Base-by-base conservation (phyloP, 371 early-diverging fungal species). In the Rhizopus arrhizus region DNA sequence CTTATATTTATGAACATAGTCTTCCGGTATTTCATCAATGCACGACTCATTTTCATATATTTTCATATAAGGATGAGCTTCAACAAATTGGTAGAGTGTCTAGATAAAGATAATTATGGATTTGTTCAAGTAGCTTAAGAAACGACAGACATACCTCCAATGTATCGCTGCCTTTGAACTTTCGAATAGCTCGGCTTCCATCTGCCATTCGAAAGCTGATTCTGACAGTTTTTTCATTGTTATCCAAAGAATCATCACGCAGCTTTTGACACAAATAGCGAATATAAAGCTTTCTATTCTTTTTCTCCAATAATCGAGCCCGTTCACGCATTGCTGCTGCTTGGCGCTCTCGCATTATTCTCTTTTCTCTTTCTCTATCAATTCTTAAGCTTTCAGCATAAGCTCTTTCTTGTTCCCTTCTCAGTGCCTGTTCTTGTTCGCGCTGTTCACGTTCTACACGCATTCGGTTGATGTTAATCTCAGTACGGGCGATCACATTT, bases 371-470 rank as follows among this genome's bases (percentile, higher is more conserved):
- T 69, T 91, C 91, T 48, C 87, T 88, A 65, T 95, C 96, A 0
- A 89, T 89, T 16, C 79, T 78, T 43, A 95, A 74, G 12, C 90
- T 89, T 32, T 84, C 89, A 60, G 83, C 83, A 62, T 95, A 95
- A 2, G 94, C 96, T 38, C 73, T 73, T 54, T 94, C 94, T 73
- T 95, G 96, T 64, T 93, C 89, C 69, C 90, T 85, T 29, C 93
- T 76, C 33, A 95, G 73, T 15, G 57, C 70, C n/a, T 93, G 81
- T 7, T 89, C 85, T 50, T 74, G 63, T 29, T 89, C 92, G 5
- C 85, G 82, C 49, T 83, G 87, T 45, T 82, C 77, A 50, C 89
- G 82, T 56, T 90, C 90, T 3, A 68, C 71, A 1, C 66, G 87
- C 11, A 86, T 72, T 5, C 73, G 78, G 8, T 71, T 66, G 28